Percentiles rank a stretch among this genome's conserved stretches.
Conservation (phyloP, 176 grass and related monocot species). For the Aegilops speltoides region DNA sequence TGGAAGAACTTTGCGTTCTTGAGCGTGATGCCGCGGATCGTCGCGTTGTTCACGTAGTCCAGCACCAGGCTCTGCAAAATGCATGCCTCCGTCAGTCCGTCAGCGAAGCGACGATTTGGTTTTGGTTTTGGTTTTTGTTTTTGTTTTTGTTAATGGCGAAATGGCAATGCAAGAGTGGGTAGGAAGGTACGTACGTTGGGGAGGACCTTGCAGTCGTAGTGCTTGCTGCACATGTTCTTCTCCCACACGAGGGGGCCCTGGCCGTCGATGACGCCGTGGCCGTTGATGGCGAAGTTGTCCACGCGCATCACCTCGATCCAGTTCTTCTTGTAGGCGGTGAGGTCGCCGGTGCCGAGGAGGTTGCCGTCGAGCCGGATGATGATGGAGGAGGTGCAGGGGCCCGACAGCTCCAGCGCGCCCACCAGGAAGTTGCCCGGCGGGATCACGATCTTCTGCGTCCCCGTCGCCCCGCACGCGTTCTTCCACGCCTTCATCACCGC, state of each 20-base stretch:
- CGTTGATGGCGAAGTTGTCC: constrained; percentile 37
- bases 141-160: too few species aligned
- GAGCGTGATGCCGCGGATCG: constrained; percentile 32
- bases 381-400: constrained; percentile 57
- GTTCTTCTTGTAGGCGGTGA: constrained; percentile 41
- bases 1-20: constrained; percentile 80
- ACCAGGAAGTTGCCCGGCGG: constrained; percentile 46
- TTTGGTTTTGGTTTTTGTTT: too few species aligned
- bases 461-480: constrained; percentile 40
- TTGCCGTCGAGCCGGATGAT: constrained; percentile 55
- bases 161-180: too few species aligned
- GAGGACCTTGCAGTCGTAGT: constrained; percentile 50
- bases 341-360: constrained; percentile 55
- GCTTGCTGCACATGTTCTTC: constrained; percentile 49
- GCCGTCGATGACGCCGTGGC: constrained; percentile 56
- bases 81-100: too few species aligned
- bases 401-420: constrained; percentile 29
- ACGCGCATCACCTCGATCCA: constrained; percentile 60
- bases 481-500: constrained; percentile 58
- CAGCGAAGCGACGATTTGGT: too few species aligned
- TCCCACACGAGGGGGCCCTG: constrained; percentile 56
- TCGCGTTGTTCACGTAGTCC: constrained; percentile 39
- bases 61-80: constrained; percentile 54
- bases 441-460: constrained; percentile 44
- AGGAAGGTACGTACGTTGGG: constrained; percentile 29